Conservation (phyloP, 23 red algal genomes). For the Gracilaria caudata region DNA sequence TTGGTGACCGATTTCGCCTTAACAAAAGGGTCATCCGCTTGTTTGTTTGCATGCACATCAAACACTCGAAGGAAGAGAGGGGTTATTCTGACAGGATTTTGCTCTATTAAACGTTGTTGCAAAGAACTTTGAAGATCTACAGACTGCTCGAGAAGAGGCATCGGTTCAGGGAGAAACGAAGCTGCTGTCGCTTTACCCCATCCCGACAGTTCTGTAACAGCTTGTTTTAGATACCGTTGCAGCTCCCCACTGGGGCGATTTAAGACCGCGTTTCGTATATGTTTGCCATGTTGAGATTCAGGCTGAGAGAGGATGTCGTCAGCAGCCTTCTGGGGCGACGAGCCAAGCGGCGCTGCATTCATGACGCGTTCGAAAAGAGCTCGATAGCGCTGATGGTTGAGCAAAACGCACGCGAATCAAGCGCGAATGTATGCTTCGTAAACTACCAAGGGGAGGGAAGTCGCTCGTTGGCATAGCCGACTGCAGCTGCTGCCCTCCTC, state of each 20-base stretch:
- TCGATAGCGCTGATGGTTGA: neutral
- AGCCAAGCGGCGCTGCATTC: neutral
- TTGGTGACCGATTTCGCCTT: neutral
- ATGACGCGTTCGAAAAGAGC: neutral
- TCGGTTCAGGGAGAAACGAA: slow-evolving; percentile 18
- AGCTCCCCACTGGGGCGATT: neutral
- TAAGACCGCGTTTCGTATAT: slow-evolving; percentile 1
- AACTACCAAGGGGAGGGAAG: neutral
- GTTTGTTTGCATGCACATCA: slow-evolving; percentile 26
- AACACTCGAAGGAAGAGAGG: slow-evolving; percentile 30
- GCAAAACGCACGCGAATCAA: neutral
- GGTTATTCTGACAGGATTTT: slow-evolving; percentile 4
- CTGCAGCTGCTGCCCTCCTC: neutral
- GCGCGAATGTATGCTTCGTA: neutral
- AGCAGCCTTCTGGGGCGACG: neutral
- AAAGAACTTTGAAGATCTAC: slow-evolving; percentile 24
- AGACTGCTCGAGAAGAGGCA: slow-evolving; percentile 36
- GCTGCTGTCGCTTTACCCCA: slow-evolving; percentile 37
- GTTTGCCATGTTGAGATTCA: slow-evolving; percentile 41
- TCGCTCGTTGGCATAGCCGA: neutral
- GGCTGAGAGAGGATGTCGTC: slow-evolving; percentile 14
- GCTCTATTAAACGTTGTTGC: slow-evolving; percentile 1
- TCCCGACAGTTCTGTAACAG: slow-evolving; percentile 20
- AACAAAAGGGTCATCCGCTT: slow-evolving; percentile 4
- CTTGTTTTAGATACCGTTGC: slow-evolving; percentile 15